These are phyloP conservation scores for Ganoderma resinaceum DNA, from an alignment of 1,284 basidiomycete species.

Conservation along the genomic window DNA sequence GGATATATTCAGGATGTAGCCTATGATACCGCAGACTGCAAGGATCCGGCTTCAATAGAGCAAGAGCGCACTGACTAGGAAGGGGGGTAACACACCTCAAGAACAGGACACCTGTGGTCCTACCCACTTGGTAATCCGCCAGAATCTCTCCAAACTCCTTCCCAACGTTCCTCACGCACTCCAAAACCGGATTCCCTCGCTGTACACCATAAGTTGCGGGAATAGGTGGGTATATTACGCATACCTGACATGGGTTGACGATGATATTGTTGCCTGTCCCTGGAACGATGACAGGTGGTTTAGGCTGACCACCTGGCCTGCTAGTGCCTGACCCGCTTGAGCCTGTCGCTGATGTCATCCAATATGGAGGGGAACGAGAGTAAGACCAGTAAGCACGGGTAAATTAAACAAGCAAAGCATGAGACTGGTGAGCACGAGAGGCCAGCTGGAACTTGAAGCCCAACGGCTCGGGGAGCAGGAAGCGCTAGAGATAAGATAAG, in stretches of 20 bases:
- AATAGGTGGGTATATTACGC: no score
- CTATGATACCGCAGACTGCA: conserved; percentile 92
- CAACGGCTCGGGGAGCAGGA: not conserved
- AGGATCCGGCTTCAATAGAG: conserved; percentile 2
- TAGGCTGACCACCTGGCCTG: conserved; percentile 23
- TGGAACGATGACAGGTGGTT: conserved; percentile 74
- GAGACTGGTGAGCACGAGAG: no score
- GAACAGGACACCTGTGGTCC: conserved; percentile 93
- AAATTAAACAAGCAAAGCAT: not conserved
- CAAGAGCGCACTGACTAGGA: not conserved
- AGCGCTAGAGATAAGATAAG: conserved; percentile 2
- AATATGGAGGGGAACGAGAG: not conserved
- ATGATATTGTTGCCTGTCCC: conserved; percentile 79
- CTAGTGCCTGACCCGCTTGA: conserved; percentile 10
- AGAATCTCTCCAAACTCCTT: conserved; percentile 97
- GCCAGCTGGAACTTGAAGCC: no score
- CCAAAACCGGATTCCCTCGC: conserved; percentile 90
- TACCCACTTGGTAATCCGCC: conserved; percentile 94
- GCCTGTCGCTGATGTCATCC: conserved; percentile 1
- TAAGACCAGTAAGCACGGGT: not conserved
- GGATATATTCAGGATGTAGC: conserved; percentile 97
- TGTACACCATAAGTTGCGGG: conserved; percentile 40
- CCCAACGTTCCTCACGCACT: conserved; percentile 85
- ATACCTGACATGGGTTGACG: conserved; percentile 67
- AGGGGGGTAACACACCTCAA: conserved; percentile 69